Evolutionary conservation across 2,329 filamentous ascomycete species (phyloP).

Genomic region (Rutstroemia sydowiana): DNA sequence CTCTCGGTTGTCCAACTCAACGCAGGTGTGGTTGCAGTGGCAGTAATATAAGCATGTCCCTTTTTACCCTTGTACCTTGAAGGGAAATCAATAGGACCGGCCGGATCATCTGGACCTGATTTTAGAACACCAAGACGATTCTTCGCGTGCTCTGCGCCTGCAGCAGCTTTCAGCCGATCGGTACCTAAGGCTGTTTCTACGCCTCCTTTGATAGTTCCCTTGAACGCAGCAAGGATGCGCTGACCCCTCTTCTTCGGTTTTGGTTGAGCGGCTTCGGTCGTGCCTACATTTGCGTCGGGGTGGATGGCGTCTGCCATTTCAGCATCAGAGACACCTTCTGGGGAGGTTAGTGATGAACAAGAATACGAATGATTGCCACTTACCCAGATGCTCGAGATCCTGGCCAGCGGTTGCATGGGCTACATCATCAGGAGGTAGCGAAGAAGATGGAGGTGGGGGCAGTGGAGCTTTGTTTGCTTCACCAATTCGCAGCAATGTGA

Average conservation of each 20-base stretch:
- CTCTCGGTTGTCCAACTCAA: conserved; percentile 42
- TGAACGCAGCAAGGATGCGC: conserved; percentile 52
- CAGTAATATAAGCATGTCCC: conserved; percentile 64
- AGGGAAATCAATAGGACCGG: conserved; percentile 71
- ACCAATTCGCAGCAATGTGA: conserved; percentile 74
- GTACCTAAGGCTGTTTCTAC: conserved; percentile 66
- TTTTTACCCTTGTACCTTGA: conserved; percentile 62
- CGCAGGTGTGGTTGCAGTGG: conserved; percentile 58
- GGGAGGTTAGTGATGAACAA: conserved; percentile 8
- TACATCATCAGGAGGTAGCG: conserved; percentile 33
- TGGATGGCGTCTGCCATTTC: conserved; percentile 30
- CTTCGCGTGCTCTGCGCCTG: conserved; percentile 52
- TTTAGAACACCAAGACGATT: conserved; percentile 64
- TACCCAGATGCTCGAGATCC: conserved; percentile 44
- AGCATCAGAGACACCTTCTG: conserved; percentile 23
- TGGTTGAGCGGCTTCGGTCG: conserved; percentile 14
- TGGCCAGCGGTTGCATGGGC: conserved; percentile 39
- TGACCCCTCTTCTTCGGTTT: conserved; percentile 25
- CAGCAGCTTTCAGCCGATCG: conserved; percentile 58
- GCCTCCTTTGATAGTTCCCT: conserved; percentile 51
- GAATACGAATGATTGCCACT: conserved; percentile 31
- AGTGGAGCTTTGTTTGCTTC: conserved; percentile 75
- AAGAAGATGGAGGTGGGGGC: conserved; percentile 51
- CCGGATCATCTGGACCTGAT: conserved; percentile 36
- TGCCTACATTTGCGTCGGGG: conserved; percentile 33